phyloP scores from a whole-genome alignment of 2,329 filamentous ascomycete species.

The Dactylonectria macrodidyma region DNA sequence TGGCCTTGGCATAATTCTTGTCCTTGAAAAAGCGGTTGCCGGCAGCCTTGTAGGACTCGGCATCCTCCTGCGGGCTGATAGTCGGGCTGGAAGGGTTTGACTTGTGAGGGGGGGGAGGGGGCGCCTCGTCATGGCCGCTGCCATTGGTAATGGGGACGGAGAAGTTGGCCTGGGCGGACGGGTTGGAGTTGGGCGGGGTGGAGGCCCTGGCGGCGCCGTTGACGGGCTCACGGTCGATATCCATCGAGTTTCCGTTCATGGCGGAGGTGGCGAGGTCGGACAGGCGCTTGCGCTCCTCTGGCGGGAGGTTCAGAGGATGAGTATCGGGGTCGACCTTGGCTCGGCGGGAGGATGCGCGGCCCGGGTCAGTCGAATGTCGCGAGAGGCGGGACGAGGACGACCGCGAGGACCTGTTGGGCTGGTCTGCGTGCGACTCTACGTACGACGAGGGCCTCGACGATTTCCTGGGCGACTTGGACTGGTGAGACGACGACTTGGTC shows the following conservation, averaged over 20 bases:
- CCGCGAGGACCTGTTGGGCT: constrained; percentile 51
- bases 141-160: constrained; percentile 68
- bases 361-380: constrained; percentile 65
- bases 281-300: constrained; percentile 86
- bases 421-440: constrained; percentile 50
- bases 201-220: constrained; percentile 59
- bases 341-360: constrained; percentile 59
- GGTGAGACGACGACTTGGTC: constrained; percentile 54
- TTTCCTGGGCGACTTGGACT: constrained; percentile 48
- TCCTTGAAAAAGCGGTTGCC: constrained; percentile 99
- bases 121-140: constrained; percentile 63
- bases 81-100: constrained; percentile 73
- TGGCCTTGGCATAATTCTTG: constrained; percentile 88
- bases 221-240: constrained; percentile 78
- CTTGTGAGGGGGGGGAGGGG: constrained; percentile 81
- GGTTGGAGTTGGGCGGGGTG: constrained; percentile 63
- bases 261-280: constrained; percentile 74
- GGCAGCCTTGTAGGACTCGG: constrained; percentile 90
- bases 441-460: constrained; percentile 51
- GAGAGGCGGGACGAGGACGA: constrained; percentile 62
- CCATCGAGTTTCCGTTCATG: constrained; percentile 79
- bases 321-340: constrained; percentile 77
- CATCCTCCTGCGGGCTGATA: constrained; percentile 76
- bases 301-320: constrained; percentile 91
- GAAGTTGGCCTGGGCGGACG: constrained; percentile 61